A percentile compares a stretch with the other conserved stretches of the same genome.
These are phyloP conservation scores for Nidularia pulvinata DNA, from an alignment of 768 basidiomycete genomes.

Conservation along the genomic window DNA sequence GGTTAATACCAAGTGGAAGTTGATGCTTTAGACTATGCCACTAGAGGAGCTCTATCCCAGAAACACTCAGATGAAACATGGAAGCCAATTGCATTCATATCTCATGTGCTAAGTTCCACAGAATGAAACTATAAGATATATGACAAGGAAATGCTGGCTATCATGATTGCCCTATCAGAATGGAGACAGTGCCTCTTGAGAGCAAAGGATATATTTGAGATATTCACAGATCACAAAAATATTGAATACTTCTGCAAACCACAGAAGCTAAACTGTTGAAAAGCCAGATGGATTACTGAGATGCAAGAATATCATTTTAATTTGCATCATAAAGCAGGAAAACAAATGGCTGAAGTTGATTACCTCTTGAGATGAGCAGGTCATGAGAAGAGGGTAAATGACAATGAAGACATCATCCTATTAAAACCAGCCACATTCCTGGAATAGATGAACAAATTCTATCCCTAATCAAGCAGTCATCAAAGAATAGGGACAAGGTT, in stretches of 20 bases:
- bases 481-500: too few relatives aligned
- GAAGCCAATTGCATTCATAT: conserved; percentile 37
- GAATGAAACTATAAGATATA: conserved; percentile 46
- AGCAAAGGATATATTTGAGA: conserved; percentile 12
- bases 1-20: conserved; percentile 13
- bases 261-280: conserved; percentile 33
- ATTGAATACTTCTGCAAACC: conserved; percentile 39
- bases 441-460: too few relatives aligned
- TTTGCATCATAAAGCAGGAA: conserved; percentile 25
- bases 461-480: too few relatives aligned
- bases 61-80: conserved; percentile 14
- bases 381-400: background rate
- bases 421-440: too few relatives aligned
- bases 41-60: conserved; percentile 21
- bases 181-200: conserved; percentile 22
- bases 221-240: conserved; percentile 36
- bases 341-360: background rate
- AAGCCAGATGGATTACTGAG: too few relatives aligned
- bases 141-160: conserved; percentile 47
- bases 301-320: conserved; percentile 29
- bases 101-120: conserved; percentile 19
- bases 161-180: conserved; percentile 25
- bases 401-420: background rate
- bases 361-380: background rate
- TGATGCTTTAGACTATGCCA: conserved; percentile 17